Evolutionary conservation across 192 early-diverging fungal species (phyloP), one percentile per base, ranked within the genome.

Genomic region (Backusella parvicylindrica): DNA sequence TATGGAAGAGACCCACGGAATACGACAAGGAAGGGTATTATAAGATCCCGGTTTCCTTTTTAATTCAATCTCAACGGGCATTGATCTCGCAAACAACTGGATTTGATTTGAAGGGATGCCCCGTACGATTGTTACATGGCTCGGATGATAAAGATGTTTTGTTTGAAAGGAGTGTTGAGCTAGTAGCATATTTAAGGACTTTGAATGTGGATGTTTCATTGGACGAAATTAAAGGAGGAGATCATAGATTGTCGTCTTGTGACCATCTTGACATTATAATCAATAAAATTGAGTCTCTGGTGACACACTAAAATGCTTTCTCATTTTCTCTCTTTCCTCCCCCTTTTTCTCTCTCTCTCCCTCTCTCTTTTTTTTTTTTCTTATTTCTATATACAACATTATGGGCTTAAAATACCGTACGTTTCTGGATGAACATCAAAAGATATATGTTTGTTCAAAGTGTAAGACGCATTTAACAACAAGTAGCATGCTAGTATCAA

Each of bases 401-500:
- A 89, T 89, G 87, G 87, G 87, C 32, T 70, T 86, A 35, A 86
- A 79, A 36, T 89, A 89, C 73, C 78, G 79, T 38, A 78, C 69
- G 6, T 89, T 82, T 53, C 72, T 89, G 32, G 56, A 65, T 23
- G 33, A 40, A 6, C 23, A 30, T 23, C 72, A 73, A 40, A 79
- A 72, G n/a, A 76, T 89, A 50, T 83, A 81, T 40, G 83, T 82
- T 15, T 89, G 87, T 70, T 75, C 75, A 41, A 68, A 75, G 16
- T 89, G 87, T 72, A 77, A 81, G 66, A 86, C 86, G 1, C 87
- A 89, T 49, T 77, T 89, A 56, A 77, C 87, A 26, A 86, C 87
- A 49, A 71, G 53, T 38, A 81, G 82, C 26, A 76, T 73, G 56
- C 79, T 87, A 63, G 68, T 87, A 23, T 87, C 84, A 28, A 89